Percentiles rank a stretch among this genome's conserved stretches.
Evolutionary conservation across 2,329 filamentous ascomycete species (phyloP).

Genomic region (Xylaria sp.): DNA sequence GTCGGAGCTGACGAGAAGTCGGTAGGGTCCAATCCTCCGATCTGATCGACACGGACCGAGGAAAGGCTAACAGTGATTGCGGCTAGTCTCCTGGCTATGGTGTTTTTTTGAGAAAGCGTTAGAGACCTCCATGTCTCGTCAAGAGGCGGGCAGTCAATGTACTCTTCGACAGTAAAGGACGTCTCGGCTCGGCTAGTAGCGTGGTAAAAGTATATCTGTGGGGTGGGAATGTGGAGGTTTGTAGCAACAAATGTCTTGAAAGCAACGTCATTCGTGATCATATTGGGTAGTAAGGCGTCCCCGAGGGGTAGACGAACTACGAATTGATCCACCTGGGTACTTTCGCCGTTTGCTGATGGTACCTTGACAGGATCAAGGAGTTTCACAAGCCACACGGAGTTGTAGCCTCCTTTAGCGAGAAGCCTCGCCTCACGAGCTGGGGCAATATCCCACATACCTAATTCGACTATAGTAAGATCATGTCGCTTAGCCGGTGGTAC

Average conservation of each 20-base stretch:
- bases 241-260: conserved; percentile 29
- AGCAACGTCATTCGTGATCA: conserved; percentile 32
- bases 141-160: conserved; percentile 16
- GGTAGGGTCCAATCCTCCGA: conserved; percentile 25
- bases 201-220: conserved; percentile 20
- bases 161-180: conserved; percentile 29
- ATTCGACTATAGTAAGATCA: too few species aligned
- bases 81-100: conserved; percentile 17
- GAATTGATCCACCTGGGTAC: not conserved
- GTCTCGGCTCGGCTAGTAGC: conserved; percentile 11
- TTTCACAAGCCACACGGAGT: too few species aligned
- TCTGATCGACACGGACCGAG: conserved; percentile 19
- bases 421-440: too few species aligned
- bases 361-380: too few species aligned
- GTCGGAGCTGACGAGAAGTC: conserved; percentile 21
- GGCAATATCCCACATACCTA: too few species aligned
- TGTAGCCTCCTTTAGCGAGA: too few species aligned
- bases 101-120: conserved; percentile 6
- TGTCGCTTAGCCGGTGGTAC: too few species aligned
- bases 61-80: conserved; percentile 24
- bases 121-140: conserved; percentile 30
- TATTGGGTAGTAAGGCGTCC: conserved; percentile 22
- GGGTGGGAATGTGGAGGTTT: conserved; percentile 31
- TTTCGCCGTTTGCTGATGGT: not conserved
- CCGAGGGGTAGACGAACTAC: conserved; percentile 25